Evolutionary conservation across 331 rosid genomes (phyloP), one percentile per base, ranked within the genome.

Genomic region (Erythrophleum ivorense): DNA sequence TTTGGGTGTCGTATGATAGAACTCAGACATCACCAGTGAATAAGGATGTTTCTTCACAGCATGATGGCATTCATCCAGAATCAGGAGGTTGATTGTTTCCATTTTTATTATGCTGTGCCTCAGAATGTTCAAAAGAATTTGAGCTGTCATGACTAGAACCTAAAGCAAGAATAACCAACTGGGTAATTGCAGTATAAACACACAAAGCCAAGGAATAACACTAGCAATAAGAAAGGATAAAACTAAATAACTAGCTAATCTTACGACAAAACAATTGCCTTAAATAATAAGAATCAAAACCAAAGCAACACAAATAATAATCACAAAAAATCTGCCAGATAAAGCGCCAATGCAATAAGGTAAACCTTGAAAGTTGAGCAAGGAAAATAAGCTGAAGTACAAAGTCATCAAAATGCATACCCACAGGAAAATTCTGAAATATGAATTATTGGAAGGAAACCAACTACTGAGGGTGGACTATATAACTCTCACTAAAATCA

Each of bases 111-210:
- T 92, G 85, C 99, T 96, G 86, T 96, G 99, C 86, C 99, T 91
- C 91, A 96, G 88, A 85, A 96, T 96, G 94, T 96, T 96, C 89
- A 96, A 84, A 73, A 96, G 92, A 88, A 96, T 96, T 86, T 96
- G 99, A 77, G 99, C 99, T 7, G 99, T 96, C 99, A 96, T 96
- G 80, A 96, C 97, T 79, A 96, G 87, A 81, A 96, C 99, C 99
- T 96, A 87, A 81, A 89, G 85, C 57, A 79, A 57, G 82, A 81
- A 86, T 50, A 80, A 76, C 73, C 85, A 82, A 79, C 46, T 46
- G 46, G 66, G 68, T 45, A 52, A 57, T 55, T 71, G 24, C 45
- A 77, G 76, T 36, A 81, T 19, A 21, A 81, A 58, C 55, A 82
- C 78, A 84, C 54, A 58, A 67, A 41, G 72, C 34, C 24, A 14